phyloP scores from a whole-genome alignment of 352 stramenopile genomes.

The Phytopythium helicoides region DNA sequence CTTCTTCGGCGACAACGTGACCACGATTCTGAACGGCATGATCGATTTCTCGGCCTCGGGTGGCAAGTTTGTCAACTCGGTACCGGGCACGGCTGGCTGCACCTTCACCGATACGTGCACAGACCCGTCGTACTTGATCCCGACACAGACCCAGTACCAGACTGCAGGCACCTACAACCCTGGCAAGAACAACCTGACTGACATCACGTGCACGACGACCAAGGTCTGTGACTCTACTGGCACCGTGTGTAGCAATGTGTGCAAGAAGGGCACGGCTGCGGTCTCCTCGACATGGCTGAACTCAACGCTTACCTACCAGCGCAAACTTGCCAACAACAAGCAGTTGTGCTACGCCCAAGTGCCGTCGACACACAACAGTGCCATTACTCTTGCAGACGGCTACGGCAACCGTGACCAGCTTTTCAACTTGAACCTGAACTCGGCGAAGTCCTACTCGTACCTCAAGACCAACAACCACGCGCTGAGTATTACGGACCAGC shows the following conservation, averaged over 20 bases:
- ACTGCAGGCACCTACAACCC: conserved; percentile 37
- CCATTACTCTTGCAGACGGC: conserved; percentile 50
- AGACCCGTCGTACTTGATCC: conserved; percentile 27
- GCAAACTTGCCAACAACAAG: conserved; percentile 32
- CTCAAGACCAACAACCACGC: conserved; percentile 74
- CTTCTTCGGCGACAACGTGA: conserved; percentile 30
- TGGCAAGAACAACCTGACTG: conserved; percentile 30
- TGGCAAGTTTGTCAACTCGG: conserved; percentile 35
- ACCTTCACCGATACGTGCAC: conserved; percentile 35
- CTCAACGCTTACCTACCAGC: conserved; percentile 43
- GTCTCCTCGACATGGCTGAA: conserved; percentile 33
- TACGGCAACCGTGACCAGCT: conserved; percentile 61
- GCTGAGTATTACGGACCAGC: conserved; percentile 51
- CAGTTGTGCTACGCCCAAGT: conserved; percentile 49
- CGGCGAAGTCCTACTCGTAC: conserved; percentile 40
- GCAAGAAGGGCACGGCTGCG: conserved; percentile 30
- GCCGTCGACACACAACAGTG: conserved; percentile 55
- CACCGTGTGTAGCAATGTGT: conserved; percentile 43
- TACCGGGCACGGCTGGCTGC: conserved; percentile 28
- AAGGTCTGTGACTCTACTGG: conserved; percentile 36
- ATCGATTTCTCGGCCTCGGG: conserved; percentile 29
- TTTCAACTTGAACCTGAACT: conserved; percentile 45
- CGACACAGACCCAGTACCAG: conserved; percentile 18
- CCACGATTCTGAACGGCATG: conserved; percentile 47
- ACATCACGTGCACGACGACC: conserved; percentile 28